These are phyloP conservation scores for Colletotrichum trifolii DNA, from an alignment of 2,329 filamentous ascomycete genomes.

Conservation along the genomic window DNA sequence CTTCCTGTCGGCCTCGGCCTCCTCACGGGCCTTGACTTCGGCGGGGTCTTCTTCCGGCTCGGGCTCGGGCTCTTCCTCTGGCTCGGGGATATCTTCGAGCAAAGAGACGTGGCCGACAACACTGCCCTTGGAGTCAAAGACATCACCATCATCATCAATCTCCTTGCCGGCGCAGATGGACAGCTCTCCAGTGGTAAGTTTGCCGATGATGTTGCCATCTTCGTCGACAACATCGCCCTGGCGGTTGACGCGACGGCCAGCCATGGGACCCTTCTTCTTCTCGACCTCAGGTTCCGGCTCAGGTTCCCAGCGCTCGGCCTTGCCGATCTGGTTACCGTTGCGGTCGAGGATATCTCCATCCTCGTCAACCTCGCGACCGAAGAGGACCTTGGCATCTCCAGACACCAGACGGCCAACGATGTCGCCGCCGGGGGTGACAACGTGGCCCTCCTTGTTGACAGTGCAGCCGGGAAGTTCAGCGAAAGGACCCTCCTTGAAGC, in stretches of 20 bases:
- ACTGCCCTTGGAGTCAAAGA: conserved; percentile 75
- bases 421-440: conserved; percentile 74
- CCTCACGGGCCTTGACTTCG: conserved; percentile 64
- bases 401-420: conserved; percentile 77
- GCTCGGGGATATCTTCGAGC: conserved; percentile 66
- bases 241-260: conserved; percentile 66
- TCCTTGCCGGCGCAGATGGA: conserved; percentile 74
- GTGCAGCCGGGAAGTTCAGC: conserved; percentile 73
- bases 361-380: conserved; percentile 80
- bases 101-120: conserved; percentile 76
- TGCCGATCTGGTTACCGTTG: conserved; percentile 71
- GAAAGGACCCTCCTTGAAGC: conserved; percentile 74
- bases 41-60: conserved; percentile 59
- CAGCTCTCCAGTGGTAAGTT: conserved; percentile 75
- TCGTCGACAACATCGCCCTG: conserved; percentile 69
- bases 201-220: conserved; percentile 71
- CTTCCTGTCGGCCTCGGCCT: conserved; percentile 76
- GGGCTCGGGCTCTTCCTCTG: conserved; percentile 54
- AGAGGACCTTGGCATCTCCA: conserved; percentile 78
- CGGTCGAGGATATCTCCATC: conserved; percentile 86
- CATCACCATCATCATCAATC: conserved; percentile 77
- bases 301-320: conserved; percentile 68
- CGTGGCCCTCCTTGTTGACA: conserved; percentile 75
- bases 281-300: conserved; percentile 59
- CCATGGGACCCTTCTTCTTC: conserved; percentile 62